Percentiles rank a stretch among this genome's conserved stretches.
phyloP scores from a whole-genome alignment of 106 monocot genomes.

The Dendrobium huoshanense region DNA sequence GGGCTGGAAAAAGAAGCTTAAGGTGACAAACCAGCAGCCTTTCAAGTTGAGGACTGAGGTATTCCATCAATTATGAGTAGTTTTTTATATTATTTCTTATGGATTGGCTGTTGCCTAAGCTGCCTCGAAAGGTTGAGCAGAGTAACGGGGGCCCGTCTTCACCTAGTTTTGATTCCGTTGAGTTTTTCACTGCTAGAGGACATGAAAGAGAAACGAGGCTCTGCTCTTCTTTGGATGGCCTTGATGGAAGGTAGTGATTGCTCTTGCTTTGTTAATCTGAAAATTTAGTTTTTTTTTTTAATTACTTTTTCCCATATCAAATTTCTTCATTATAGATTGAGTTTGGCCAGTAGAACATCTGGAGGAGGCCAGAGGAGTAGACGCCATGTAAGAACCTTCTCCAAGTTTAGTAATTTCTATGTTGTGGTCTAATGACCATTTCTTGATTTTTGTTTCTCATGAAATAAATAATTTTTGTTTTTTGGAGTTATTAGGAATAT shows the following conservation, averaged over 20 bases:
- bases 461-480: background rate
- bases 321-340: constrained; percentile 29
- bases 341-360: constrained; percentile 48
- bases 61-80: constrained; percentile 7
- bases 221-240: constrained; percentile 49
- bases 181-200: constrained; percentile 25
- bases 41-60: constrained; percentile 96
- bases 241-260: constrained; percentile 37
- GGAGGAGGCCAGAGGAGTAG: constrained; percentile 33
- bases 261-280: background rate
- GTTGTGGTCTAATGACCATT: background rate
- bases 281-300: constrained; percentile 7
- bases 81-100: constrained; percentile 3
- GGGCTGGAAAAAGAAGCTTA: constrained; percentile 79
- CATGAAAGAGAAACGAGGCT: constrained; percentile 26
- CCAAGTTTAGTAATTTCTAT: background rate
- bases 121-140: constrained; percentile 12
- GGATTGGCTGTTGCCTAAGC: constrained; percentile 56
- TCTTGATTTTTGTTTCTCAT: background rate
- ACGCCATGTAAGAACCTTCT: constrained; percentile 37
- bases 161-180: constrained; percentile 26
- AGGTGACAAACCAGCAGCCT: constrained; percentile 72
- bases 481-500: background rate
- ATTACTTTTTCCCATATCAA: background rate
- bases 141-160: constrained; percentile 2